These are phyloP conservation scores for Piper betle DNA, from an alignment of 164 flowering plant species.

Conservation along the genomic window DNA sequence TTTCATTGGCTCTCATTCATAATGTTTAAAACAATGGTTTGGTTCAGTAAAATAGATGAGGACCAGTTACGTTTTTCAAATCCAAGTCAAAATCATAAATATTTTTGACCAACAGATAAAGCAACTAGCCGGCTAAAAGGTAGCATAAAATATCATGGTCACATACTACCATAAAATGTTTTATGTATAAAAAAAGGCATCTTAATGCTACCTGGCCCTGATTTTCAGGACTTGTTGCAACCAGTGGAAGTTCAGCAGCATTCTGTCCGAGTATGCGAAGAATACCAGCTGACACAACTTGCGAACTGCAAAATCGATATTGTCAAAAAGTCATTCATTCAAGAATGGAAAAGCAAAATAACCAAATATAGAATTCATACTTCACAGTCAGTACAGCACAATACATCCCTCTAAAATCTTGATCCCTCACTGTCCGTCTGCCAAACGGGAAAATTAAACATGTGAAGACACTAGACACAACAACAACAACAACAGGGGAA, in stretches of 20 bases:
- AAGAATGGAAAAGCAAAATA: neutral
- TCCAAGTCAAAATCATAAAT: too few relatives aligned
- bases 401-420: conserved; percentile 71
- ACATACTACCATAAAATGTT: neutral
- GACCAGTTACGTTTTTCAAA: too few relatives aligned
- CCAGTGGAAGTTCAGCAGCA: conserved; percentile 83
- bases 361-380: conserved; percentile 28
- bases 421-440: conserved; percentile 45
- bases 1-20: too few relatives aligned
- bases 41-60: too few relatives aligned
- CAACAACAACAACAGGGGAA: neutral
- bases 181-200: conserved; percentile 4
- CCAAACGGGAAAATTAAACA: conserved; percentile 3
- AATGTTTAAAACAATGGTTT: too few relatives aligned
- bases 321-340: neutral
- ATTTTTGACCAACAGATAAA: too few relatives aligned
- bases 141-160: neutral
- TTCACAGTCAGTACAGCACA: conserved; percentile 65
- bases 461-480: neutral
- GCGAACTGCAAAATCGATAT: conserved; percentile 43
- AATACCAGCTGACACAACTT: conserved; percentile 75
- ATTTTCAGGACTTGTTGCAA: conserved; percentile 60
- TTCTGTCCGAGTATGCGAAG: conserved; percentile 69
- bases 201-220: conserved; percentile 54
- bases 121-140: too few relatives aligned